These are phyloP conservation scores for Vigna radiata DNA, from an alignment of 306 rosid genomes.

Conservation along the genomic window DNA sequence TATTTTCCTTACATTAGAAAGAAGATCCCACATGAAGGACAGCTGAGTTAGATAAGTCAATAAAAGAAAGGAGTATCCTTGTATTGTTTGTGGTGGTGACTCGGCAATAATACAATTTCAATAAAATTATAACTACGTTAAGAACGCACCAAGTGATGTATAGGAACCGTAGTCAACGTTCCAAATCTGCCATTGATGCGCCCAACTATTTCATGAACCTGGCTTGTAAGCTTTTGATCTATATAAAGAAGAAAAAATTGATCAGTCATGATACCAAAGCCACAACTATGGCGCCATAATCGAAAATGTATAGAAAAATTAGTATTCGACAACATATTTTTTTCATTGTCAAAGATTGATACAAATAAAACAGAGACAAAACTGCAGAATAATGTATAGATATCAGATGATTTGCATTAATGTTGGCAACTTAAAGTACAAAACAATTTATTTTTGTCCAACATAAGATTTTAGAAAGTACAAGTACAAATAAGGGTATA, in stretches of 20 bases:
- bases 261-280: slow-evolving; percentile 25
- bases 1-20: neutral
- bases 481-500: neutral
- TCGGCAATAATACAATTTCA: slow-evolving; percentile 21
- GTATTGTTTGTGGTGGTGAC: neutral
- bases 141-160: slow-evolving; percentile 83
- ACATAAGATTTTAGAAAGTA: neutral
- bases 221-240: slow-evolving; percentile 95
- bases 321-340: neutral
- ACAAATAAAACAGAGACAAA: neutral
- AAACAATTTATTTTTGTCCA: neutral
- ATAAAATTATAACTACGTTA: slow-evolving; percentile 25
- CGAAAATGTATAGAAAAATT: slow-evolving; percentile 25
- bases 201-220: slow-evolving; percentile 96
- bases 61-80: slow-evolving; percentile 9
- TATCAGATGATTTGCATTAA: neutral
- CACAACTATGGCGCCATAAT: slow-evolving; percentile 12
- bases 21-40: neutral
- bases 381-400: neutral
- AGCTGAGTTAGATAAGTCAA: neutral
- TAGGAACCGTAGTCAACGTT: slow-evolving; percentile 79
- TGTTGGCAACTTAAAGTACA: neutral
- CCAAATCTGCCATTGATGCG: slow-evolving; percentile 95
- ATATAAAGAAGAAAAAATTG: slow-evolving; percentile 30
- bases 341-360: neutral